Conservation (phyloP, 1,284 basidiomycete species). For the Vanrija pseudolonga region DNA sequence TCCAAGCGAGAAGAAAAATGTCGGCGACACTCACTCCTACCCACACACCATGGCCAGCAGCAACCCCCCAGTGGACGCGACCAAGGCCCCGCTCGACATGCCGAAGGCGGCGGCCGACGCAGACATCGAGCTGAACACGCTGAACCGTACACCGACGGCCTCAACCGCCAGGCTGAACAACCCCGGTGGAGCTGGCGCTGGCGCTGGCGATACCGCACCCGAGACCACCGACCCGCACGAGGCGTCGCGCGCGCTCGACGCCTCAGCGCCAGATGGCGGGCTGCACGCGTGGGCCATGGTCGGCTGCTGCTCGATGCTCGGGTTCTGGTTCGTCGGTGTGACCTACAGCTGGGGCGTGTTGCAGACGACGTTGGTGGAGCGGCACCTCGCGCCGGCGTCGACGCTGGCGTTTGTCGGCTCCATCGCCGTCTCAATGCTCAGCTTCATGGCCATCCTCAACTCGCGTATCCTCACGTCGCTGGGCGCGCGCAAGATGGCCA, state of each 20-base stretch:
- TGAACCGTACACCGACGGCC: no score
- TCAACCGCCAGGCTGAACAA: no score
- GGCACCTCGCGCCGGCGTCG: constrained; percentile 29
- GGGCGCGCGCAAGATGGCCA: constrained; percentile 26
- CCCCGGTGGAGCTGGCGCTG: no score
- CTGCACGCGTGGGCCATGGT: constrained; percentile 5
- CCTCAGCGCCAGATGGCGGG: constrained; percentile 10
- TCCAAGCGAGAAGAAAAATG: no score
- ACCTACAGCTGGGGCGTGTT: constrained; percentile 44
- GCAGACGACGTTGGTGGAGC: constrained; percentile 31
- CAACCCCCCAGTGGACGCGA: no score
- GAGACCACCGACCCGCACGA: not conserved
- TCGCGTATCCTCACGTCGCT: constrained; percentile 29
- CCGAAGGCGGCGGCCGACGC: no score
- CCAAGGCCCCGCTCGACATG: no score
- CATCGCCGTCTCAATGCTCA: constrained; percentile 27
- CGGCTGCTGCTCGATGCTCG: not conserved
- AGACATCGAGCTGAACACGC: no score
- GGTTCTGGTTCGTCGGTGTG: constrained; percentile 28
- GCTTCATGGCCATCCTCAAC: constrained; percentile 36
- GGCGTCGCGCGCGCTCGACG: constrained; percentile 2
- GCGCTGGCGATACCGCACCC: no score
- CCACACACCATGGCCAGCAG: no score
- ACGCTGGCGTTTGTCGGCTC: constrained; percentile 43
- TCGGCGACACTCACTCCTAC: no score